Evolutionary conservation across 148 eudicot species (phyloP).

Genomic region (Fagopyrum esculentum): DNA sequence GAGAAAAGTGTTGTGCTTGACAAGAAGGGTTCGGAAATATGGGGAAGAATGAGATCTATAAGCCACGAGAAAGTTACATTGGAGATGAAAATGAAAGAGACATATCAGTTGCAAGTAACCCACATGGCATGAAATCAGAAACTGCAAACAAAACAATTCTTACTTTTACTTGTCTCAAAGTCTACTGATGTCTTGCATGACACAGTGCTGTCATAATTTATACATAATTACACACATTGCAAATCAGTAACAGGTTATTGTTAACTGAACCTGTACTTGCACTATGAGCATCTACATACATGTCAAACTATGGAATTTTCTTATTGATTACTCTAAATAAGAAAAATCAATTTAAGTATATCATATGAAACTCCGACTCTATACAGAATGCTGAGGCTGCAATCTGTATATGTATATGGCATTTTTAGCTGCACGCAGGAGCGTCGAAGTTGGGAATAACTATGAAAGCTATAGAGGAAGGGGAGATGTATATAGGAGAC

Average conservation of each 20-base stretch:
- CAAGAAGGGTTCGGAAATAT: too few relatives aligned
- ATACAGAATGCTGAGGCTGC: not conserved
- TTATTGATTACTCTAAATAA: not conserved
- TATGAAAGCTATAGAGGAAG: constrained; percentile 47
- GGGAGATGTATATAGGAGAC: constrained; percentile 26
- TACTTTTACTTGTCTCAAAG: too few relatives aligned
- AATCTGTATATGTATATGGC: not conserved
- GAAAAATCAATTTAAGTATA: not conserved
- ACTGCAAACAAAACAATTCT: too few relatives aligned
- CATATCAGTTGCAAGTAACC: too few relatives aligned
- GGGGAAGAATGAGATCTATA: too few relatives aligned
- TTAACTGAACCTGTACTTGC: not conserved
- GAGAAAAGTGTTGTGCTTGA: too few relatives aligned
- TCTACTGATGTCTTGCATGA: too few relatives aligned
- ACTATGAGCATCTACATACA: not conserved
- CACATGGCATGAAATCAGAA: too few relatives aligned
- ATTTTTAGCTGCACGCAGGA: constrained; percentile 23
- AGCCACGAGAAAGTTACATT: too few relatives aligned
- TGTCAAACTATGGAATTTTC: not conserved
- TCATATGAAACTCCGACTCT: not conserved
- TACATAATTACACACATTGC: not conserved
- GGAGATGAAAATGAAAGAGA: too few relatives aligned
- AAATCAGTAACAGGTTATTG: not conserved
- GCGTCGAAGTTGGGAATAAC: constrained; percentile 38
- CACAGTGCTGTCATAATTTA: too few relatives aligned